These are phyloP conservation scores for Jamesozyma piceae DNA, from an alignment of 805 yeast species.

Conservation along the genomic window DNA sequence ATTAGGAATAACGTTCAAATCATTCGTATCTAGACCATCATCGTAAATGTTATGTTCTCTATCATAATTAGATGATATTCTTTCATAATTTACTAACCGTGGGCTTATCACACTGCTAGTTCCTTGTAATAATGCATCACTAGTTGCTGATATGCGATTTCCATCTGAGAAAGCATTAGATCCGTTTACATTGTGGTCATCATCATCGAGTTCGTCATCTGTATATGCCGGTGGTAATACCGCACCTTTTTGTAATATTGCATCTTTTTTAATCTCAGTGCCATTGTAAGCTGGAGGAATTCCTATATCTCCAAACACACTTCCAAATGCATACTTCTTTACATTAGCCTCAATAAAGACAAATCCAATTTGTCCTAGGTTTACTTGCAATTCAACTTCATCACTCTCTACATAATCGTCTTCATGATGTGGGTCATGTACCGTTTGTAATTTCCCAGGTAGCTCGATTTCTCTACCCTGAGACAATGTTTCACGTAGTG, in stretches of 20 bases:
- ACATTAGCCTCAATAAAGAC: conserved; percentile 79
- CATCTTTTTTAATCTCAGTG: conserved; percentile 36
- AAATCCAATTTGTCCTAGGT: conserved; percentile 68
- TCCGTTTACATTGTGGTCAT: neutral
- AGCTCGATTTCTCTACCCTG: conserved; percentile 17
- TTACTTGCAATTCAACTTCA: conserved; percentile 44
- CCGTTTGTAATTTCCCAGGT: conserved; percentile 18
- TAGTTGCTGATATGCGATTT: neutral
- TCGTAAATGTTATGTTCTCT: conserved; percentile 20
- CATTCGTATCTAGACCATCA: neutral
- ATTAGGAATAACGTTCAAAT: neutral
- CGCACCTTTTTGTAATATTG: conserved; percentile 61
- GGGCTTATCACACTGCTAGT: conserved; percentile 1
- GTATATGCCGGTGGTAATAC: conserved; percentile 62
- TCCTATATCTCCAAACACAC: conserved; percentile 35
- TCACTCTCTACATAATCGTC: conserved; percentile 20
- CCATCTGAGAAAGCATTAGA: neutral
- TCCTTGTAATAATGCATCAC: conserved; percentile 1
- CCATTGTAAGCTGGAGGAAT: conserved; percentile 39
- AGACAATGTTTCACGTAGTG: conserved; percentile 20
- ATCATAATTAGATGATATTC: conserved; percentile 29
- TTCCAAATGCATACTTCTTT: conserved; percentile 71
- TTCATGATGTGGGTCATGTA: conserved; percentile 15
- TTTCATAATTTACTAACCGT: conserved; percentile 21
- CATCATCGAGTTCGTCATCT: conserved; percentile 31